phyloP scores from a whole-genome alignment of 1,139 yeast genomes.

The Pneumocystis wakefieldiae region DNA sequence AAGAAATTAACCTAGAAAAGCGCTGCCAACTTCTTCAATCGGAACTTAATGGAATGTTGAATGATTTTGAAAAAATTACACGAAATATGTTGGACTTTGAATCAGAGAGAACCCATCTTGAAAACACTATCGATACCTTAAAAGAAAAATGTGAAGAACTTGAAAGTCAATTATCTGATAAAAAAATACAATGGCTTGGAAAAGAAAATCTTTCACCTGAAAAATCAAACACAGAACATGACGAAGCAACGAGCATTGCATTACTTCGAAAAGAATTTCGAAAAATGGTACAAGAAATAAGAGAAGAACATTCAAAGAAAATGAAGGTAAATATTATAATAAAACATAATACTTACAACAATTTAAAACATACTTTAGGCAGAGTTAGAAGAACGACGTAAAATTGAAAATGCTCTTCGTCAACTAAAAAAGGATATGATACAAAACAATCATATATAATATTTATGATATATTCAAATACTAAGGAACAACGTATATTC shows the following conservation, averaged over 20 bases:
- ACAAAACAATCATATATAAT: slow-evolving; percentile 2
- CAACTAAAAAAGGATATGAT: slow-evolving; percentile 11
- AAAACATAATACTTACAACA: not conserved
- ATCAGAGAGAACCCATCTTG: slow-evolving; percentile 11
- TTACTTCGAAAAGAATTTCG: slow-evolving; percentile 15
- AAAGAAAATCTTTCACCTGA: not conserved
- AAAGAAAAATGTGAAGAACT: slow-evolving; percentile 12
- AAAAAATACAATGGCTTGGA: slow-evolving; percentile 11
- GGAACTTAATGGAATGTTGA: slow-evolving; percentile 13
- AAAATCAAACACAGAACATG: slow-evolving; percentile 1
- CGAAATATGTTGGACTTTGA: slow-evolving; percentile 11
- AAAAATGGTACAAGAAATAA: slow-evolving; percentile 14
- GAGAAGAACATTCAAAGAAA: slow-evolving; percentile 12
- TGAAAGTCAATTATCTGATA: slow-evolving; percentile 14
- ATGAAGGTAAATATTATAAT: slow-evolving; percentile 2
- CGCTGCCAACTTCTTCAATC: slow-evolving; percentile 10
- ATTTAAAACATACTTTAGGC: slow-evolving; percentile 4
- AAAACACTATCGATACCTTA: slow-evolving; percentile 11
- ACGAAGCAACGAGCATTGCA: slow-evolving; percentile 11
- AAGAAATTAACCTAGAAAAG: slow-evolving; percentile 1
- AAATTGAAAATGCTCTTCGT: slow-evolving; percentile 13
- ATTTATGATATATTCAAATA: not conserved
- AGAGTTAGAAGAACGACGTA: slow-evolving; percentile 16
- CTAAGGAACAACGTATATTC: not conserved
- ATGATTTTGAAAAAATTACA: slow-evolving; percentile 13